Base-by-base conservation (phyloP, 2,329 filamentous ascomycete species). In the Periconia macrospinosa region DNA sequence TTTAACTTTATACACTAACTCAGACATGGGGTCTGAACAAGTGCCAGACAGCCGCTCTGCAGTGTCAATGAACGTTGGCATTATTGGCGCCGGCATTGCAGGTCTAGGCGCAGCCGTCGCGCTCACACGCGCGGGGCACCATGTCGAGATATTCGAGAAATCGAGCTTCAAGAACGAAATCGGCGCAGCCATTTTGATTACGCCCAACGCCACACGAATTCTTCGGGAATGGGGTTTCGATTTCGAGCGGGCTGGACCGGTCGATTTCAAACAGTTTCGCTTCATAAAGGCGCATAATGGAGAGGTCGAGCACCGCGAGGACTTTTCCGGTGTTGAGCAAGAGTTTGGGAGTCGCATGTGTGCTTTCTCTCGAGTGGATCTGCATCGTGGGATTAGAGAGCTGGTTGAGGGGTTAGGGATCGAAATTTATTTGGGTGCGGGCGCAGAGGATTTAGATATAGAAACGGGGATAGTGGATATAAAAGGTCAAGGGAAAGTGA, bases 181-280 rank as follows among this genome's bases (percentile, higher is more conserved):
- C 23, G 76, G 76, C 3, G 76, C 76, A 1, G 76, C 76, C 1
- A 76, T 79, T 19, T 65, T 70, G 18, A 56, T 76, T 17, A 69
- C 70, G 17, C 75, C 76, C 2, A 77, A 78, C 52, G 74, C 67
- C 6, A 65, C 67, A 6, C 60, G 66, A 1, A 60, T 70, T n/a
- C 61, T 78, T 19, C 51, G 62, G 2, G 53, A 56, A 20, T 75
- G 71, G 67, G 73, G 71, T 1, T 67, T 77, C 45, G 70, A 75
- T 40, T 60, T 63, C 30, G 51, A 52, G 20, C 56, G 53, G 23
- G 56, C 56, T 41, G 6, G 50, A 33, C 51, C 56, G 11, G 54
- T 57, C n/a, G 58, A 59, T 23, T 55, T 57, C 46, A 50, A 52
- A 35, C 48, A 53, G 20, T 56, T 19, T 45, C 49, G 51, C 5